Conservation (phyloP, 1,284 basidiomycete genomes). For the Rhodotorula glutinis region DNA sequence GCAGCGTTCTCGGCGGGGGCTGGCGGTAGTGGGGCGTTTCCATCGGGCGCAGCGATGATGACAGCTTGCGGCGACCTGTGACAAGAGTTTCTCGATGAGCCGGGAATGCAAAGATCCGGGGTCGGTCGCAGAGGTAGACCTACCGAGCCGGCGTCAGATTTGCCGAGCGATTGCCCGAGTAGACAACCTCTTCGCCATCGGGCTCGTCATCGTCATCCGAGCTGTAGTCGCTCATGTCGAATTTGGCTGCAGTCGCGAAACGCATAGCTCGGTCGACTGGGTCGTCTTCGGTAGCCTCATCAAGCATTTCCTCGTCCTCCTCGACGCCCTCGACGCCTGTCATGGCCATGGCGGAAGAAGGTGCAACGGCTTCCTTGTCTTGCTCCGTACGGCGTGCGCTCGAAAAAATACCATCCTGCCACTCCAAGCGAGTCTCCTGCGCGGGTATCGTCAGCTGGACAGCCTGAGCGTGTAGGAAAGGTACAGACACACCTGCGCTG, state of each 20-base stretch:
- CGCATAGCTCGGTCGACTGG: slow-evolving; percentile 73
- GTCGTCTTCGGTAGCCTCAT: slow-evolving; percentile 65
- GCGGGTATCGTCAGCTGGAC: neutral
- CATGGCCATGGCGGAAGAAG: neutral
- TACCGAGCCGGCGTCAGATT: neutral
- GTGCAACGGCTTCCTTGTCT: no score
- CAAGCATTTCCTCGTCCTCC: slow-evolving; percentile 13
- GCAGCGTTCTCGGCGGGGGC: neutral
- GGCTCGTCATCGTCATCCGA: slow-evolving; percentile 11
- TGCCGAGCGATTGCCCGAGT: slow-evolving; percentile 10
- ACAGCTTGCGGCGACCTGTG: no score
- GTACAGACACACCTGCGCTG: slow-evolving; percentile 55
- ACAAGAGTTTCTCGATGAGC: no score
- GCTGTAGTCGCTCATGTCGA: slow-evolving; percentile 19
- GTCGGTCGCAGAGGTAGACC: neutral
- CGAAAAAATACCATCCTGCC: neutral
- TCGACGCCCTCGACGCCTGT: slow-evolving; percentile 3
- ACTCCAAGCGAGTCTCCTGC: neutral
- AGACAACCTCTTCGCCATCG: slow-evolving; percentile 19
- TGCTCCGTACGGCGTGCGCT: neutral
- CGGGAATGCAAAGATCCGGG: no score
- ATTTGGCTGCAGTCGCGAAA: slow-evolving; percentile 16
- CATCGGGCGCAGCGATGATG: neutral
- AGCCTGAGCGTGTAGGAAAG: neutral
- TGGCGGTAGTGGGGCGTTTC: neutral